These are phyloP conservation scores for Ceratocystis smalleyi DNA, from an alignment of 2,329 filamentous ascomycete genomes.

Conservation along the genomic window DNA sequence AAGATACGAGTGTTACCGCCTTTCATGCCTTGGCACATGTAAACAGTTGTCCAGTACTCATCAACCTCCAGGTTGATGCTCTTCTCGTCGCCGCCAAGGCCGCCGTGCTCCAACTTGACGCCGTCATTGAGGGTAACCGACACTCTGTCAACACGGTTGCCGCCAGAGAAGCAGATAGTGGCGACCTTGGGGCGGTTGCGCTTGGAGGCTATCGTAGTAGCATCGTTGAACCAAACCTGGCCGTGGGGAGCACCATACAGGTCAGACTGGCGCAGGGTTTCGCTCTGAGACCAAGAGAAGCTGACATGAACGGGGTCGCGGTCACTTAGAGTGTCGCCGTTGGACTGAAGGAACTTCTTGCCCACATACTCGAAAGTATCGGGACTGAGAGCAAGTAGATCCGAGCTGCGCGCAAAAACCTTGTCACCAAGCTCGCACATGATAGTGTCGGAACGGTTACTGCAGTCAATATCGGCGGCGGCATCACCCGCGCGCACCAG, in stretches of 20 bases:
- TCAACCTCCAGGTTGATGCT: conserved; percentile 15
- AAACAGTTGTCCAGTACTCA: conserved; percentile 35
- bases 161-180: conserved; percentile 32
- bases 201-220: conserved; percentile 26
- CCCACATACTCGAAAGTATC: conserved; percentile 40
- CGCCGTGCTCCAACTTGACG: conserved; percentile 36
- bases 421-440: conserved; percentile 54
- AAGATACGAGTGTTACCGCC: conserved; percentile 35
- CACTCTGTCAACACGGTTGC: conserved; percentile 35
- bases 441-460: conserved; percentile 38
- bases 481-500: conserved; percentile 35
- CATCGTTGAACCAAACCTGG: conserved; percentile 38
- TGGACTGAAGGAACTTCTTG: conserved; percentile 38
- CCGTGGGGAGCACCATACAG: conserved; percentile 36
- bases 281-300: conserved; percentile 31
- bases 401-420: conserved; percentile 41
- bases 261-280: conserved; percentile 29
- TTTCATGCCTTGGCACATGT: conserved; percentile 36
- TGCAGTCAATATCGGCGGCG: conserved; percentile 32
- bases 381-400: conserved; percentile 32
- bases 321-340: conserved; percentile 45
- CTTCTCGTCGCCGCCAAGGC: conserved; percentile 31
- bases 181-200: conserved; percentile 24
- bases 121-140: conserved; percentile 34
- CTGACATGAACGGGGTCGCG: conserved; percentile 48